Evolutionary conservation across 2,329 filamentous ascomycete genomes (phyloP), one percentile per base, ranked within the genome.

Genomic region (Penicillium sp.): DNA sequence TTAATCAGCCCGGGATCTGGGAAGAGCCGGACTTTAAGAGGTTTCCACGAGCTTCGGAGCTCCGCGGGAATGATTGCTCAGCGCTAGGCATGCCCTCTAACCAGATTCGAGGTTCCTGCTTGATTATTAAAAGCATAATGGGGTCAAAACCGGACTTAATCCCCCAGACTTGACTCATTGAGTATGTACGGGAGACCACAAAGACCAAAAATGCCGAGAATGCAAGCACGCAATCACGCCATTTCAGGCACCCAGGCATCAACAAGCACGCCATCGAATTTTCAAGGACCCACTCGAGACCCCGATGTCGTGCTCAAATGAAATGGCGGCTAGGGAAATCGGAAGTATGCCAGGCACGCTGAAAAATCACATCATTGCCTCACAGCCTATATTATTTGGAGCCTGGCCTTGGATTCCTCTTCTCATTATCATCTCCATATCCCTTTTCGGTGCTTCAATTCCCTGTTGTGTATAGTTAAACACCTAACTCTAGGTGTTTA

Each of bases 351-450:
- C 39, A 42, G 39, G 39, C 39, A 42, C 19, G 37, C 37, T 42
- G 39, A 42, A 42, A 42, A 50, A 37, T 35, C 35, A 50, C 48
- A 50, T 50, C 48, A 50, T 50, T 11, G 33, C 48, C 48, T 37
- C 35, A 37, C 33, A 39, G 33, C 33, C 37, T 50, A 50, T 50
- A 50, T 39, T 39, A 39, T 39, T 29, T 23, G 16, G 21, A 13
- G 39, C 19, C 33, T 26, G 33, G 25, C n/a, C 33, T 26, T 23
- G 42, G 33, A 3, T 27, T 37, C 47, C 16, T 50, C 48, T 50
- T 39, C 48, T 9, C 26, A 42, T 21, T 21, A 37, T 26, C 48
- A 25, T 39, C 33, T 7, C 19, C 26, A 46, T 29, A 53, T 35
- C 23, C 19, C 8, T 35, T 23, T 29, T 45, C n/a, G 26, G 42